Base-by-base conservation (phyloP, 257 asterid genomes). In the Solanum stenotomum region DNA sequence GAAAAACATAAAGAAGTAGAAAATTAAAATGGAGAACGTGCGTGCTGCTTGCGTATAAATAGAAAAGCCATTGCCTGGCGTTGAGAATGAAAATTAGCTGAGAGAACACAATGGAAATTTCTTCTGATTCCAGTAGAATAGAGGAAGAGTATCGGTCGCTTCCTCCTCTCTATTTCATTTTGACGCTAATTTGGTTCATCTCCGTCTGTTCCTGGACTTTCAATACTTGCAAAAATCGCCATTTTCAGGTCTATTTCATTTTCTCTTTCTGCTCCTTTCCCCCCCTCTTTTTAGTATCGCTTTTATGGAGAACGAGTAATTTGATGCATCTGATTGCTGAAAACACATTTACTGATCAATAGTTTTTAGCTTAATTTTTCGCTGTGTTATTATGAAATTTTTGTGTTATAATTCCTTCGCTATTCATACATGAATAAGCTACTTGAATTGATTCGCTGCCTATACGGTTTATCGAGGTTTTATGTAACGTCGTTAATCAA, bases 181-280 rank as follows among this genome's bases (percentile, higher is more conserved):
- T 95, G 91, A 89, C 86, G 91, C 29, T 91, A 88, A 83, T 96
- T 52, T 96, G 98, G 99, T 46, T 88, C 59, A 72, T 92, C 63
- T 93, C 95, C 90, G 95, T 97, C 87, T 88, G 86, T 84, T 92
- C 90, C 22, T 96, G 99, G 99, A 93, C 98, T 76, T 81, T 92
- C 92, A 94, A 94, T 89, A 95, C 94, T 77, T 91, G 90, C 91
- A 92, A 29, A 83, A 92, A 94, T 90, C 95, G 98, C 93, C 94
- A 91, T 85, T 94, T 93, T 88, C 98, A 95, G 98, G 98, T 96
- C 86, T 88, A 72, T 83, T 77, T 63, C 34, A 27, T 71, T 56
- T 63, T 82, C 71, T n/a, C 37, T 56, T 40, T 83, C 23, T 12
- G 10, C 65, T 13, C 72, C 16, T 40, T 16, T 71, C 9, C 4